Base-by-base conservation (phyloP, 2,329 filamentous ascomycete genomes). In the Chalaropsis ovoidea region DNA sequence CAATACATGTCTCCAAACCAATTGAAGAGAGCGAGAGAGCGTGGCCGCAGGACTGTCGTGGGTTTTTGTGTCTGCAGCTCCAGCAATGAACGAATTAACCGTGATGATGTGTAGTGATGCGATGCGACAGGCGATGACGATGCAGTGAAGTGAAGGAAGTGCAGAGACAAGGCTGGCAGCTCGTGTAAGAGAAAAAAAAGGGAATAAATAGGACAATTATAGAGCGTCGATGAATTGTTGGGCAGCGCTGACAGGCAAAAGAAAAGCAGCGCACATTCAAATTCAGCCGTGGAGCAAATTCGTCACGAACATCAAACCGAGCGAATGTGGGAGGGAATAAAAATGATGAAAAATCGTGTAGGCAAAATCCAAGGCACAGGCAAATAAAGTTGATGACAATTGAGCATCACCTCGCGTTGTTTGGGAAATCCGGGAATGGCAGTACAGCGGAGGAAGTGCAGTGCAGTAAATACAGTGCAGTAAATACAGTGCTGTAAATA, bases 381-480 rank as follows among this genome's bases (percentile, higher is more conserved):
- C 31, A 56, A 56, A 15, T 43, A 31, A 22, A 56, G 19, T 56
- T 22, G 49, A 13, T 56, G 49, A 56, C 49, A 56, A 56, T 22
- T n/a, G n/a, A 13, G 15, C 11, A 13, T 13, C 11, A 13, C 27
- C 19, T 31, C 13, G 27, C 8, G 7, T 13, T 13, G 17, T 10
- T 3, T 43, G 11, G 11, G 11, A 13, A 15, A n/a, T 2, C 13
- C 13, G 17, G 10, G 42, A 13, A 3, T 13, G 42, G 10, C 2
- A 11, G 10, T 43, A 43, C 42, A 43, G 42, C 42, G 11, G 17
- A n/a, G n/a, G n/a, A n/a, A n/a, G n/a, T n/a, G n/a, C n/a, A n/a
- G n/a, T n/a, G n/a, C n/a, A n/a, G n/a, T n/a, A n/a, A n/a, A n/a
- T n/a, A n/a, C n/a, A n/a, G n/a, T n/a, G n/a, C n/a, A n/a, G n/a